These are phyloP conservation scores for Candolleomyces eurysporus DNA, from an alignment of 768 basidiomycete species.

Conservation along the genomic window DNA sequence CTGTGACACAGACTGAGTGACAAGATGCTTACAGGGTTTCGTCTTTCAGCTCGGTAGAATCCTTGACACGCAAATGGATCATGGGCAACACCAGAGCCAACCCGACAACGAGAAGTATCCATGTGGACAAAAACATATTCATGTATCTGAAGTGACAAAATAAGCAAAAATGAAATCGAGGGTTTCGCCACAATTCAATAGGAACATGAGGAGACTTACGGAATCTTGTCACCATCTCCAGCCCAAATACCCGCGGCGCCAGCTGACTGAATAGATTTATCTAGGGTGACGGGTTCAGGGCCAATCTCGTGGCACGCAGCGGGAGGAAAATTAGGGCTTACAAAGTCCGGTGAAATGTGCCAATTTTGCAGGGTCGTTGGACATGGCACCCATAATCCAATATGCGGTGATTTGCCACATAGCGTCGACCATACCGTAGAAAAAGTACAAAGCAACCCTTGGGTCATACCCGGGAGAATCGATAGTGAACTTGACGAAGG, in stretches of 20 bases:
- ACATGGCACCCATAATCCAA: conserved; percentile 86
- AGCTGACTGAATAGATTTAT: conserved; percentile 76
- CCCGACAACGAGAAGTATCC: conserved; percentile 66
- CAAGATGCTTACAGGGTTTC: conserved; percentile 40
- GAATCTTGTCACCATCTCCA: conserved; percentile 57
- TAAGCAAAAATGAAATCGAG: too few relatives aligned
- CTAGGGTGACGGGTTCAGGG: conserved; percentile 24
- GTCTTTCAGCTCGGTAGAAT: conserved; percentile 53
- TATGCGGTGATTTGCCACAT: conserved; percentile 87
- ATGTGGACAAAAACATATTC: conserved; percentile 73
- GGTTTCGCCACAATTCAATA: neutral
- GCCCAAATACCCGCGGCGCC: conserved; percentile 74
- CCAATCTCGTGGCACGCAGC: neutral
- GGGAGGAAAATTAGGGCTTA: conserved; percentile 33
- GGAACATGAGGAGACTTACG: conserved; percentile 42
- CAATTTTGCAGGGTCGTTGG: conserved; percentile 76
- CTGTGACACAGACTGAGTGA: too few relatives aligned
- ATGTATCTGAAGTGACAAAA: conserved; percentile 43
- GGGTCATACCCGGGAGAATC: conserved; percentile 51
- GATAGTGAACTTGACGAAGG: conserved; percentile 49
- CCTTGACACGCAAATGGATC: conserved; percentile 68
- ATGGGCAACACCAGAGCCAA: conserved; percentile 69
- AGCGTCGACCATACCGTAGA: conserved; percentile 73
- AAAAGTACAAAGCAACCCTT: conserved; percentile 62
- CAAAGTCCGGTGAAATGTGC: conserved; percentile 83